phyloP scores from a whole-genome alignment of 345 rosid genomes.

The Ceriops tagal region DNA sequence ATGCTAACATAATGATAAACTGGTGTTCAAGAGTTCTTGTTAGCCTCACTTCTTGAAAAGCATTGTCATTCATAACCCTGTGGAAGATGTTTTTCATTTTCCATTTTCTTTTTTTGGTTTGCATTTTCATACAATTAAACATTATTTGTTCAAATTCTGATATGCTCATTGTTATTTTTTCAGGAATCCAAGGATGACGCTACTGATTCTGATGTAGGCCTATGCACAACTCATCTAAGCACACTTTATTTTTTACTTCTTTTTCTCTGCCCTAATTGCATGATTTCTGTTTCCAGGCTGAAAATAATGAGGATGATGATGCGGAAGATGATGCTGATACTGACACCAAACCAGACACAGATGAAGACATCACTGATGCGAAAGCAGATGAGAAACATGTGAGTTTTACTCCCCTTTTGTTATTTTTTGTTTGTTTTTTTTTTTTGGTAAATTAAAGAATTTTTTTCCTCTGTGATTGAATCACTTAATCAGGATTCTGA shows the following conservation, averaged over 20 bases:
- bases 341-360: conserved; percentile 40
- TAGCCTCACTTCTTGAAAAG: background rate
- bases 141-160: conserved; percentile 4
- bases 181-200: conserved; percentile 72
- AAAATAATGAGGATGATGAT: conserved; percentile 55
- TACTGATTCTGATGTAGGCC: conserved; percentile 73
- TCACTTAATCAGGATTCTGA: background rate
- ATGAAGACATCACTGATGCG: conserved; percentile 27
- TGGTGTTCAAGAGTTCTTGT: background rate
- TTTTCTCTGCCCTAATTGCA: conserved; percentile 9
- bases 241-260: background rate
- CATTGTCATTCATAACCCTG: background rate
- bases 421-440: too few relatives aligned
- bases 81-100: background rate
- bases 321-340: conserved; percentile 40
- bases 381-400: conserved; percentile 40
- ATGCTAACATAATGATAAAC: too few relatives aligned
- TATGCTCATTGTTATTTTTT: background rate
- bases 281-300: conserved; percentile 42
- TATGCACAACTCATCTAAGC: background rate
- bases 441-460: background rate
- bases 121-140: background rate
- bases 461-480: background rate
- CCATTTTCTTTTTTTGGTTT: background rate
- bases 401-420: conserved; percentile 7